Base-by-base conservation (phyloP, 2,329 filamentous ascomycete genomes). In the Lachnum nothofagi region DNA sequence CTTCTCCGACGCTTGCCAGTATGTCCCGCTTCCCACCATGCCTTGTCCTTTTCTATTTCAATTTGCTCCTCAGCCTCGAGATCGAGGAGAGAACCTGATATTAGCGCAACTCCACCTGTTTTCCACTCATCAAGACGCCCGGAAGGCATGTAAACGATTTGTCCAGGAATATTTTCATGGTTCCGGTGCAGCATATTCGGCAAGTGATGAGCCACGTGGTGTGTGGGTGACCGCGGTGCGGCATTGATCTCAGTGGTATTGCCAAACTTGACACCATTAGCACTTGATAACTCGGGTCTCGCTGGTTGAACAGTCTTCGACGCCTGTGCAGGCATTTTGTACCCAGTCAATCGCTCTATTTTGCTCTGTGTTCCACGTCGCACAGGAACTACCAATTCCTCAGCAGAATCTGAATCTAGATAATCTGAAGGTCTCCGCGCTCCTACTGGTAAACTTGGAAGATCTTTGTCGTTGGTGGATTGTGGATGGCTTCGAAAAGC, bases 1-100 rank as follows among this genome's bases (percentile, higher is more conserved):
- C 67, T 65, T 14, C 64, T 63, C 54, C 68, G 67, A 33, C 68
- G 69, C 41, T 72, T 69, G 2, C 67, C 65, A 17, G 68, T 74
- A 49, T 69, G 71, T 24, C 68, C 72, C 44, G 74, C 73, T 63
- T 94, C 89, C 88, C 89, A 93, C 88, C 88, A 94, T 1, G 86
- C 72, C 56, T 77, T 77, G 53, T 73, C 73, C 53, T 71, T 76
- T 35, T 82, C 78, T 7, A 53, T 44, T 45, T 65, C 62, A n/a
- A 53, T 52, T 29, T 58, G 49, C 7, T 57, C 60, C 5, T 69
- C 65, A 7, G 71, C 67, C 48, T 74, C 72, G 25, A 87, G 74
- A 50, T 87, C 79, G 24, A 88, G 73, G 43, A 86, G 68, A 1
- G 72, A 64, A 1, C 78, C 76, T 0, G 74, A 72, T 3, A 89